Evolutionary conservation across 2,329 filamentous ascomycete species (phyloP).

Genomic region (Colletotrichum aenigma): DNA sequence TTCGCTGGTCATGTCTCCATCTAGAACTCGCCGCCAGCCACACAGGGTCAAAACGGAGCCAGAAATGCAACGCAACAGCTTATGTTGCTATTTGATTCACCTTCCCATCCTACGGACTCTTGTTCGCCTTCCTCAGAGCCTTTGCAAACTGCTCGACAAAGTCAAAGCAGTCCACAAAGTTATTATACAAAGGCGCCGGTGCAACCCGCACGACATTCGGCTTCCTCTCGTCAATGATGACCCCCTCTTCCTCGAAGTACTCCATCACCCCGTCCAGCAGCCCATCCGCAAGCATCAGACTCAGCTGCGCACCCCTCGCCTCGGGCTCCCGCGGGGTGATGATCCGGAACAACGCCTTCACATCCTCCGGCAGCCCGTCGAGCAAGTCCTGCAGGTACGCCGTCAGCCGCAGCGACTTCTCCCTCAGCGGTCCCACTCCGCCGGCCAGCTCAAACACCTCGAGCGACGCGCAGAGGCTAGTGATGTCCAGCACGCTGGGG

Average conservation of each 20-base stretch:
- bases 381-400: conserved; percentile 73
- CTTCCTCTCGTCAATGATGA: conserved; percentile 80
- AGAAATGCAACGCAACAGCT: not conserved
- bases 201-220: conserved; percentile 82
- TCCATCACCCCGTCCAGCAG: conserved; percentile 69
- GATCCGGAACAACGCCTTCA: conserved; percentile 50
- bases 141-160: conserved; percentile 32
- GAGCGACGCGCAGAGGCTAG: conserved; percentile 72
- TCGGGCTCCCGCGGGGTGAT: conserved; percentile 69
- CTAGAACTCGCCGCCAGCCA: too few relatives aligned
- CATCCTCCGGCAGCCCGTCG: conserved; percentile 28
- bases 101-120: not conserved
- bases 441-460: conserved; percentile 71
- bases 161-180: conserved; percentile 63
- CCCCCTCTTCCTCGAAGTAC: conserved; percentile 65
- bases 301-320: conserved; percentile 78
- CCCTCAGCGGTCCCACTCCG: conserved; percentile 64
- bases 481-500: conserved; percentile 75
- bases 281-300: conserved; percentile 67
- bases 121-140: conserved; percentile 19
- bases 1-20: not conserved
- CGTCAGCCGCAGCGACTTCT: conserved; percentile 72
- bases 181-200: conserved; percentile 81
- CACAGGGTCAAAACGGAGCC: accelerated
- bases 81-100: not conserved